Base-by-base conservation (phyloP, 768 basidiomycete species). In the Tubosaeta brunneosetosa region DNA sequence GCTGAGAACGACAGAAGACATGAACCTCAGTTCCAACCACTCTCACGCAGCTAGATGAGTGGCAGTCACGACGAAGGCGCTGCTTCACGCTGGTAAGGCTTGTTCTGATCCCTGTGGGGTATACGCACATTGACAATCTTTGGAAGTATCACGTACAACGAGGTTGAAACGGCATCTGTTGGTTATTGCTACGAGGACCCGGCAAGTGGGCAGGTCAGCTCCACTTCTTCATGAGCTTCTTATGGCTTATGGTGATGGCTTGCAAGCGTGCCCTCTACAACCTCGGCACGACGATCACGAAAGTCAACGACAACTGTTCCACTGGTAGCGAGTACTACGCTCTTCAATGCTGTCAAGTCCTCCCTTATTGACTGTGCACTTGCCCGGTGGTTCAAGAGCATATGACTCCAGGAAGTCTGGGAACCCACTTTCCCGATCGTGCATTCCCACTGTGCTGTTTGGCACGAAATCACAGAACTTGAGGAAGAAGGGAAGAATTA, bases 241-340 rank as follows among this genome's bases (percentile, higher is more conserved):
- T 29, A 22, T 40, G 32, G 37, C 12, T 7, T 1, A 1, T 17
- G 22, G 22, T 13, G 6, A 29, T 13, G 27, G 33, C 27, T 40
- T 13, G 44, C 1, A 62, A 92, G 83, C 77, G 89, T 14, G 82
- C 88, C 7, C 73, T 93, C 17, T 93, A 92, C 70, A 85, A 83
- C 64, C 82, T 92, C 38, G 91, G 91, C 17, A 77, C 92, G 66
- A 92, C 91, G 0, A 84, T 93, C 61, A 78, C 85, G 46, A 93
- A 92, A 60, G 87, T 92, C 40, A 91, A 90, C 74, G 92, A 92
- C 70, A 89, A 89, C 67, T 91, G 90, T 61, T 85, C 89, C 4
- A 90, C 90, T 0, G 90, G 89, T 4, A 86, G 85, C 46, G n/a
- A n/a, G n/a, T n/a, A 78, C 86, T 0, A 89, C 91, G 6, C 74